These are phyloP conservation scores for Pezicula carpinea DNA, from an alignment of 2,329 filamentous ascomycete species.

Conservation along the genomic window DNA sequence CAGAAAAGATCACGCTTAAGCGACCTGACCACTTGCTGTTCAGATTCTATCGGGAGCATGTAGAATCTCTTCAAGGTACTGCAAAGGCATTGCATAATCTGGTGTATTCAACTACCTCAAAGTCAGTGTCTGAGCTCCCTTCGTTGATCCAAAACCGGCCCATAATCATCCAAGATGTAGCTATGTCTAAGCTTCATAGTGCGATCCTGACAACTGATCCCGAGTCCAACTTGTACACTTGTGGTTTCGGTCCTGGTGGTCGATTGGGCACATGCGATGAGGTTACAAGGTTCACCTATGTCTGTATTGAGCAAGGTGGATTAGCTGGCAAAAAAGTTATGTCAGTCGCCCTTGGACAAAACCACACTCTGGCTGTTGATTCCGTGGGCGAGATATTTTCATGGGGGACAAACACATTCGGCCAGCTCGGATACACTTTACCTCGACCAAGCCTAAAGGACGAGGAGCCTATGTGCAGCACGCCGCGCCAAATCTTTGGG, in stretches of 20 bases:
- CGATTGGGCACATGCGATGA: slow-evolving; percentile 87
- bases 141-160: slow-evolving; percentile 67
- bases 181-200: slow-evolving; percentile 87
- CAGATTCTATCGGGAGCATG: slow-evolving; percentile 66
- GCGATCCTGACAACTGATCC: slow-evolving; percentile 84
- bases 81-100: slow-evolving; percentile 14
- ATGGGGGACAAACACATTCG: slow-evolving; percentile 85
- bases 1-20: slow-evolving; percentile 73
- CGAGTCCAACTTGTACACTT: slow-evolving; percentile 86
- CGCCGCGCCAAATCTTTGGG: slow-evolving; percentile 86
- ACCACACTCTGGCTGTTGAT: slow-evolving; percentile 82
- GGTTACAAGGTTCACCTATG: slow-evolving; percentile 81
- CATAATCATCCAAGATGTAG: slow-evolving; percentile 73
- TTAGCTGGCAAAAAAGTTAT: slow-evolving; percentile 69
- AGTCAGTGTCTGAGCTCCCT: slow-evolving; percentile 53
- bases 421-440: slow-evolving; percentile 80
- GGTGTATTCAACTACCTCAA: slow-evolving; percentile 23
- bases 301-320: slow-evolving; percentile 71
- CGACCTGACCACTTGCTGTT: slow-evolving; percentile 74
- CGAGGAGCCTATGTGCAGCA: slow-evolving; percentile 76
- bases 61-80: slow-evolving; percentile 35
- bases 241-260: slow-evolving; percentile 86
- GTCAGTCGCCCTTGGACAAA: slow-evolving; percentile 81
- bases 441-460: slow-evolving; percentile 64
- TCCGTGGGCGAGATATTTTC: slow-evolving; percentile 88